phyloP scores from a whole-genome alignment of 768 basidiomycete species.

The Tylopilus sp. region DNA sequence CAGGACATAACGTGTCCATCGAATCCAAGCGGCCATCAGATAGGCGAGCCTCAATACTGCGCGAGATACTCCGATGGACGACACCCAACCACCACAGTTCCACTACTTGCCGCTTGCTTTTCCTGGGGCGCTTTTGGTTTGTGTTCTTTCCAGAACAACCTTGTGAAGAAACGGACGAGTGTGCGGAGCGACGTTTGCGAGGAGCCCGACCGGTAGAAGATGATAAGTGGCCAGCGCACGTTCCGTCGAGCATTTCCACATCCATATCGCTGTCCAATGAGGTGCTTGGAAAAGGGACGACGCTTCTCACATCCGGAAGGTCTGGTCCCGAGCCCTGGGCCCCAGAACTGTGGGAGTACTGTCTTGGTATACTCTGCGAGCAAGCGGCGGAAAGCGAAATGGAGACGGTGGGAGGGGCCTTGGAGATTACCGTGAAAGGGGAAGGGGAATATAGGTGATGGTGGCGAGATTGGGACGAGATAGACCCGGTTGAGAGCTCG shows the following conservation, averaged over 20 bases:
- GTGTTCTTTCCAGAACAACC: constrained; percentile 10
- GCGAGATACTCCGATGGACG: constrained; percentile 34
- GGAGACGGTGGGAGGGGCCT: constrained; percentile 38
- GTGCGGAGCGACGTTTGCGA: constrained; percentile 34
- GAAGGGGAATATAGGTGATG: constrained; percentile 7
- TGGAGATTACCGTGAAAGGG: constrained; percentile 24
- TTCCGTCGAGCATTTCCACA: constrained; percentile 29
- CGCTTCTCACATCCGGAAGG: constrained; percentile 28
- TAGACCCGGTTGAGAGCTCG: constrained; percentile 1
- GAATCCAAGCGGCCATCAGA: background rate
- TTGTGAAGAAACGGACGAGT: constrained; percentile 25
- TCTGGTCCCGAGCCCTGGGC: constrained; percentile 15
- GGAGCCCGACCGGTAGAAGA: constrained; percentile 6
- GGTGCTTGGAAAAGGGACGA: constrained; percentile 37
- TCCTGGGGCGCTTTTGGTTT: constrained; percentile 32
- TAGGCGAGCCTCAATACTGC: constrained; percentile 19
- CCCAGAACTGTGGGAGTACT: background rate
- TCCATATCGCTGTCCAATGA: constrained; percentile 22
- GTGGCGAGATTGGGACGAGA: constrained; percentile 6
- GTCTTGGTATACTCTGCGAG: constrained; percentile 17
- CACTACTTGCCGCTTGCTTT: constrained; percentile 28
- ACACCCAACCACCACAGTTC: constrained; percentile 37
- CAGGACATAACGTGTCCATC: constrained; percentile 1
- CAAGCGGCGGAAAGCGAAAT: constrained; percentile 36
- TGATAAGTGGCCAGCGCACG: constrained; percentile 1